phyloP scores from a whole-genome alignment of 2,329 filamentous ascomycete genomes.

The Colletotrichum eremochloae region DNA sequence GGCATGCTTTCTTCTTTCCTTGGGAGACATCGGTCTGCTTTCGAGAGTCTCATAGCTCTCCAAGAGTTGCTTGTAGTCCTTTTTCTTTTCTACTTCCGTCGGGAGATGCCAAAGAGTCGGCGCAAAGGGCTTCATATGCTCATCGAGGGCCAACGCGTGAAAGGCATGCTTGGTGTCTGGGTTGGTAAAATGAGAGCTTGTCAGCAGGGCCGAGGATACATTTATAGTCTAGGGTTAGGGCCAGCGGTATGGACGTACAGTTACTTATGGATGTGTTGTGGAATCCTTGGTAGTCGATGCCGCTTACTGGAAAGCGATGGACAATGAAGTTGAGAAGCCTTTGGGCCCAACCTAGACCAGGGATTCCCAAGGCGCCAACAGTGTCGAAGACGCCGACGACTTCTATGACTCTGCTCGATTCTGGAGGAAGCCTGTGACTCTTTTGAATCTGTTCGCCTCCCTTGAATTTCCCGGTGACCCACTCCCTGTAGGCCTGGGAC shows the following conservation, averaged over 20 bases:
- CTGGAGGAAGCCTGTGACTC: constrained; percentile 8
- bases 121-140: neutral
- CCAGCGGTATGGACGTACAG: neutral
- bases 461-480: constrained; percentile 13
- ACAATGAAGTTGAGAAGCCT: neutral
- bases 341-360: neutral
- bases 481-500: constrained; percentile 2
- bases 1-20: neutral
- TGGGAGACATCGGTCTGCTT: too few relatives aligned
- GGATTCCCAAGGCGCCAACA: constrained; percentile 35
- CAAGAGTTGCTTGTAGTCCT: neutral
- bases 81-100: neutral
- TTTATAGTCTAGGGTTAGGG: accelerated
- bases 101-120: constrained; percentile 23
- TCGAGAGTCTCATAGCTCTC: neutral
- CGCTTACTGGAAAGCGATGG: neutral
- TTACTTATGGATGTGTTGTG: constrained; percentile 20
- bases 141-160: constrained; percentile 29
- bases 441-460: neutral
- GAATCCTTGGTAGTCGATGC: constrained; percentile 23
- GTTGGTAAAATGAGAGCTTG: neutral
- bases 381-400: constrained; percentile 39
- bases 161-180: constrained; percentile 18
- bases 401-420: constrained; percentile 17
- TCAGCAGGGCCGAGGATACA: neutral